Base-by-base conservation (phyloP, 1,284 basidiomycete genomes). In the Phlebopus sp. region DNA sequence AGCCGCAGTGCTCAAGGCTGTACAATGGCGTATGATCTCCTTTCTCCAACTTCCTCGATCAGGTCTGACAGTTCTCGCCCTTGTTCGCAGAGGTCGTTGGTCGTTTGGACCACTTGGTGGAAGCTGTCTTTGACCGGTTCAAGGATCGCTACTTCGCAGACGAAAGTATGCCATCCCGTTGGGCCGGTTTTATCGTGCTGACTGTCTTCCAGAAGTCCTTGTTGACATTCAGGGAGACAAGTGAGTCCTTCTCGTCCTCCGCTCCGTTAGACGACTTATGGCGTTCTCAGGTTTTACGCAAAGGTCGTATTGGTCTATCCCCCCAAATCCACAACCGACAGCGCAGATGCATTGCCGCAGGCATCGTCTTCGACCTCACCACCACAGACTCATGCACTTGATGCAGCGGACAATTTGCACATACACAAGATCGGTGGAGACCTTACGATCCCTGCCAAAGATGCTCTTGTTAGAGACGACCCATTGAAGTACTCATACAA, bases 61-160 rank as follows among this genome's bases (percentile, higher is more conserved):
- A 52, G 47, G 4, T 21, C 46, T 54, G 42, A 60, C 55, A 18
- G 14, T 47, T 3, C 41, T 18, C 54, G 18, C 50, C 25, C 53
- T 44, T 53, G 47, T 54, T 57, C 56, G 35, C 69, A 97, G 94
- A 93, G 81, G 88, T 97, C 56, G 90, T 97, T 68, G 94, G 95
- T 36, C 87, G 96, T 53, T 76, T 99, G 49, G 96, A 98, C 70
- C 87, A 91, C 59, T 78, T 99, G 14, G 92, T 96, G 4, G 96
- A 99, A 67, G 85, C 86, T 43, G 89, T 97, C 34, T 97, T 85
- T 64, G 96, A 98, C 56, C 85, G 96, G 37, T 97, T 94, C 77
- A 92, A 93, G 59, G 87, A 97, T 71, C 82, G 96, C 31, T 99
- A 94, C 72, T 99, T 93, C 66, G 75, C 80, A 40, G 85, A 84